Conservation (phyloP, 306 rosid genomes). For the Comarum palustre region DNA sequence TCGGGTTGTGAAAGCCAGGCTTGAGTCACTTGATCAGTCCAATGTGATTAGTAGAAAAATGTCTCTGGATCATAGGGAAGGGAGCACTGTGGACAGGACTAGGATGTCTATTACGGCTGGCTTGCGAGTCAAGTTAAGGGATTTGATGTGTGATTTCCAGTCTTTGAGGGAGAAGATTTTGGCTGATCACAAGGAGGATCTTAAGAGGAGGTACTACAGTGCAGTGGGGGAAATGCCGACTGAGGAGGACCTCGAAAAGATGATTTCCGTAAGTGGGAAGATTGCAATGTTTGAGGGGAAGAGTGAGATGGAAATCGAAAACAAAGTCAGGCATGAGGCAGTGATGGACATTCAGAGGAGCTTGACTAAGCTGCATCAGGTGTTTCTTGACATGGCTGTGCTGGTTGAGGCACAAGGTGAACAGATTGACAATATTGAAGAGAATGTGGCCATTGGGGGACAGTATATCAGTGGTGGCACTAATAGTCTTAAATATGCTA, state of each 20-base stretch:
- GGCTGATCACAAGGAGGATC: constrained; percentile 73
- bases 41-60: constrained; percentile 49
- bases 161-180: constrained; percentile 58
- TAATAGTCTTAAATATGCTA: constrained; percentile 64
- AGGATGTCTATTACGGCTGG: constrained; percentile 67
- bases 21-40: constrained; percentile 64
- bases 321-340: constrained; percentile 65
- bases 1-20: constrained; percentile 49
- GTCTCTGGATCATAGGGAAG: constrained; percentile 51
- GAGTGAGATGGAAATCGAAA: constrained; percentile 53
- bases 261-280: constrained; percentile 55
- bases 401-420: constrained; percentile 82
- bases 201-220: constrained; percentile 63
- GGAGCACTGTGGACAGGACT: constrained; percentile 63
- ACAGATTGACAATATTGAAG: constrained; percentile 73
- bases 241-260: constrained; percentile 64
- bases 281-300: constrained; percentile 64
- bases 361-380: constrained; percentile 86
- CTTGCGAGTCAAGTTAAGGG: constrained; percentile 72
- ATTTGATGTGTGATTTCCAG: constrained; percentile 71
- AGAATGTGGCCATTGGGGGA: constrained; percentile 67
- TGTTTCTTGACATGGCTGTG: constrained; percentile 93
- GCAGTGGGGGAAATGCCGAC: constrained; percentile 63
- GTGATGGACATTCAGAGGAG: constrained; percentile 79
- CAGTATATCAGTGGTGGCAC: constrained; percentile 70